Base-by-base conservation (phyloP, 768 basidiomycete species). In the Boletus bicolor region DNA sequence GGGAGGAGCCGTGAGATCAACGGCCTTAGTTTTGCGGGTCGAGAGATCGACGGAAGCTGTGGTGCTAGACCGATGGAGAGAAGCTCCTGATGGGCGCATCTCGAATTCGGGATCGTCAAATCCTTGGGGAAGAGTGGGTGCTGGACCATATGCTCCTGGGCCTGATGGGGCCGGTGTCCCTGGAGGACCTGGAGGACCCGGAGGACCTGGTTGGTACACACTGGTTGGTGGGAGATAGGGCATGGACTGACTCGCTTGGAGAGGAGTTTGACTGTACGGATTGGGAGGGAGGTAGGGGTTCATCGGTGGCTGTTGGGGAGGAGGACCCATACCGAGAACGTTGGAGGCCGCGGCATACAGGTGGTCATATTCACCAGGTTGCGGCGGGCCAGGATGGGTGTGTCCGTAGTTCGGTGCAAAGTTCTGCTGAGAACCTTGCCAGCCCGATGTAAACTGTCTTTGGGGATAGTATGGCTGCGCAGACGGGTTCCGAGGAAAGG, bases 1-100 rank as follows among this genome's bases (percentile, higher is more conserved):
- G 2, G 95, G 95, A 24, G 91, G 91, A 0, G 88, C 81, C 38
- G 77, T 83, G 55, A 93, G 76, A 69, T 93, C 91, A 44, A 93
- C 82, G 3, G 91, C 91, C 69, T 91, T 92, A 56, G 81, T 84
- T 72, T 86, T 88, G 51, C 79, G 76, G 6, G 83, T 81, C n/a
- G 80, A 78, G 19, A 78, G 79, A 35, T 75, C 67, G 19, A 85
- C 80, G 3, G 85, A 83, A 24, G 78, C 75, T 5, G 78, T 76
- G 15, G 84, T 86, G 41, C 77, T 82, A 3, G 82, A 78, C 24
- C 86, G 83, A 39, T 81, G 73, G 36, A 87, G 74, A 32, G 62
- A 48, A 10, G 77, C 59, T 3, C 81, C 82, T 1, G 64, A 51
- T 52, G 57, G 12, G 26, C 87, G 79, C 53, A 77, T 72, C 55